Evolutionary conservation across 192 early-diverging fungal species (phyloP).

Genomic region (Mortierella alpina): DNA sequence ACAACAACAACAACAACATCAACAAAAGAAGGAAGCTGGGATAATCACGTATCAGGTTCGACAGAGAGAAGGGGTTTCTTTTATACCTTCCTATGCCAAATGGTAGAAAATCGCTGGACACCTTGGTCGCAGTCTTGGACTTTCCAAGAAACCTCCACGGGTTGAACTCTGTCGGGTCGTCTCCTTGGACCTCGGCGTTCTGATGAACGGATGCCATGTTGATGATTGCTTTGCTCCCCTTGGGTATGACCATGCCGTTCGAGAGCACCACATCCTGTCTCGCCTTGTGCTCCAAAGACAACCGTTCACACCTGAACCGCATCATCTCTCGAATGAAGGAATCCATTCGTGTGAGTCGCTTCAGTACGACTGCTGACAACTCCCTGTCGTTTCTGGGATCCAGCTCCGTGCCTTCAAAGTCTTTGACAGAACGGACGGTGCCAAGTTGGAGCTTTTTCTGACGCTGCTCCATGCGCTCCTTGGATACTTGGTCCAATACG

Average conservation of each 20-base stretch:
- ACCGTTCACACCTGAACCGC: slow-evolving; percentile 24
- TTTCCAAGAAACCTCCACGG: slow-evolving; percentile 55
- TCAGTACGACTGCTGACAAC: slow-evolving; percentile 28
- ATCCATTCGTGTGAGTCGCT: slow-evolving; percentile 55
- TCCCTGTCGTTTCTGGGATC: slow-evolving; percentile 29
- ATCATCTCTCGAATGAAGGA: slow-evolving; percentile 55
- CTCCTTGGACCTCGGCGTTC: slow-evolving; percentile 20
- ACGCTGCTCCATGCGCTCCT: slow-evolving; percentile 25
- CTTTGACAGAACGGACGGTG: not conserved
- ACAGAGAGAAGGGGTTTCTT: too few species aligned
- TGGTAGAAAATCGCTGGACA: slow-evolving; percentile 41
- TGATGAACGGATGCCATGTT: slow-evolving; percentile 25
- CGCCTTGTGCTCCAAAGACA: slow-evolving; percentile 7
- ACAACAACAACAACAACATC: too few species aligned
- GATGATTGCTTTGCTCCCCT: slow-evolving; percentile 20
- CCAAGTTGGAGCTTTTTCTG: slow-evolving; percentile 8
- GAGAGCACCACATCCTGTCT: slow-evolving; percentile 37
- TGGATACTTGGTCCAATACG: slow-evolving; percentile 18
- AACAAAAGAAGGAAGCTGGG: not conserved
- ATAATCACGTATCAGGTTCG: too few species aligned
- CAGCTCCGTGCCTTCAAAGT: slow-evolving; percentile 16
- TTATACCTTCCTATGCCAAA: slow-evolving; percentile 58
- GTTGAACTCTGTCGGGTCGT: slow-evolving; percentile 40
- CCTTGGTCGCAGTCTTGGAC: slow-evolving; percentile 41
- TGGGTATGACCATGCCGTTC: slow-evolving; percentile 47